Percentiles rank a stretch among this genome's conserved stretches.
phyloP scores from a whole-genome alignment of 305 asterid genomes.

The Coffea humblotiana region DNA sequence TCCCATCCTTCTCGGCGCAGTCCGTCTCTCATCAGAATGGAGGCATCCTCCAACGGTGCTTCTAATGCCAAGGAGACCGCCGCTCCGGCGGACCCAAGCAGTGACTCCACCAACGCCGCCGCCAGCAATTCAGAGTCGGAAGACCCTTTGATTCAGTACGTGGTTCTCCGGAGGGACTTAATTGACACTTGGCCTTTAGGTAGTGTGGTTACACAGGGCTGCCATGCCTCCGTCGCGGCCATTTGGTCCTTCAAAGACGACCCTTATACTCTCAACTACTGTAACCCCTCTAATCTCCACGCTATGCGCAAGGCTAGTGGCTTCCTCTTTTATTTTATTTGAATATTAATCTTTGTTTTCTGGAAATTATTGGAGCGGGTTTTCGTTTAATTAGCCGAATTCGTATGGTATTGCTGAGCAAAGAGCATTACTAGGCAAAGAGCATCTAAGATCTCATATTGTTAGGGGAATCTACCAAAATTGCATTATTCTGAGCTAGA shows the following conservation, averaged over 20 bases:
- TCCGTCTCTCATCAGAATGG: constrained; percentile 17
- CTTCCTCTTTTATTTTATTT: neutral
- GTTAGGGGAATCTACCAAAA: no score
- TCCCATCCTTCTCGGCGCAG: neutral
- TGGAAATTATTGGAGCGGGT: neutral
- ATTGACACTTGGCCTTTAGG: constrained; percentile 92
- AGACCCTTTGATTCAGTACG: constrained; percentile 70
- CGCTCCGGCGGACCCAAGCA: neutral
- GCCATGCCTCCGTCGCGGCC: constrained; percentile 95
- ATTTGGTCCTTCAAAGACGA: constrained; percentile 73
- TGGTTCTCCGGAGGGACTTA: constrained; percentile 82
- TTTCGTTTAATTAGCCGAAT: neutral
- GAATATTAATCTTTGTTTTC: neutral
- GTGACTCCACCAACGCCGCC: neutral
- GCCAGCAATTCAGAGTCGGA: constrained; percentile 13
- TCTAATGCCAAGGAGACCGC: neutral
- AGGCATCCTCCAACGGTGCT: neutral
- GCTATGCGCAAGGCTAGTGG: constrained; percentile 77
- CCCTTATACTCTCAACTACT: constrained; percentile 56
- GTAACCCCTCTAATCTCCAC: constrained; percentile 65
- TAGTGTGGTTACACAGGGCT: constrained; percentile 85
- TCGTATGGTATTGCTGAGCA: no score
- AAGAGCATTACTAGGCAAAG: no score
- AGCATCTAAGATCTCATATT: no score
- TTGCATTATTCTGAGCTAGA: no score